Conservation (phyloP, 768 basidiomycete genomes). For the Tricholoma bakamatsutake region DNA sequence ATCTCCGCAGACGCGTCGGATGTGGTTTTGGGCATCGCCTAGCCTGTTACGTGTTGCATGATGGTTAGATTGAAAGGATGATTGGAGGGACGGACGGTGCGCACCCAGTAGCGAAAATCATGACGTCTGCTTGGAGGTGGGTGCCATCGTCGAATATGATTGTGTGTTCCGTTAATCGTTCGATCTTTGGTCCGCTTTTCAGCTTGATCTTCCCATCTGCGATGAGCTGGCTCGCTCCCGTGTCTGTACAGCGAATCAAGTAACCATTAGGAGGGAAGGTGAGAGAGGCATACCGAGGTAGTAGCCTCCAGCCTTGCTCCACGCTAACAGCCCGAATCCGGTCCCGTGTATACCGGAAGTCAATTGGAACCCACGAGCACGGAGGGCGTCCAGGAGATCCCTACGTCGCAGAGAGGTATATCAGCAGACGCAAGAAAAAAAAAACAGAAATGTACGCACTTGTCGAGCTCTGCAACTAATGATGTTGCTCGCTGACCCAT, state of each 20-base stretch:
- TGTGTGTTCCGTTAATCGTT: slow-evolving; percentile 34
- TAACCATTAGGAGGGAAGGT: neutral
- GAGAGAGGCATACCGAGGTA: slow-evolving; percentile 44
- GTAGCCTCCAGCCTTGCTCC: slow-evolving; percentile 52
- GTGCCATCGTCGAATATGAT: slow-evolving; percentile 41
- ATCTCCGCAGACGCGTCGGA: slow-evolving; percentile 37
- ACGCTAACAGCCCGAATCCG: slow-evolving; percentile 45
- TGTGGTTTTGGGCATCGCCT: slow-evolving; percentile 32
- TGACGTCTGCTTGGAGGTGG: slow-evolving; percentile 39
- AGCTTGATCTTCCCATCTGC: slow-evolving; percentile 63
- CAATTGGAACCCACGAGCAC: slow-evolving; percentile 50
- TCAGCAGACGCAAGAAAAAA: neutral
- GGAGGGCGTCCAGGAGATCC: slow-evolving; percentile 49
- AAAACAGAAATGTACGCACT: slow-evolving; percentile 26
- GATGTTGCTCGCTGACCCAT: slow-evolving; percentile 31
- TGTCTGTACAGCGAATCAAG: slow-evolving; percentile 26
- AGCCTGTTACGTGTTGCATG: no score
- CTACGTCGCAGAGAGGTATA: slow-evolving; percentile 18
- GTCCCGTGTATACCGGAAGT: slow-evolving; percentile 45
- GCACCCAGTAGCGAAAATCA: slow-evolving; percentile 46
- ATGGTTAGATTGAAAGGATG: no score
- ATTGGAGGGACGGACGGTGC: no score
- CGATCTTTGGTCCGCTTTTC: slow-evolving; percentile 47
- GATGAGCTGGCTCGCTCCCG: slow-evolving; percentile 50
- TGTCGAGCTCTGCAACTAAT: slow-evolving; percentile 50